Percentiles rank a stretch among this genome's conserved stretches.
Evolutionary conservation across 306 rosid species (phyloP).

Genomic region (Rubus parviflorus): DNA sequence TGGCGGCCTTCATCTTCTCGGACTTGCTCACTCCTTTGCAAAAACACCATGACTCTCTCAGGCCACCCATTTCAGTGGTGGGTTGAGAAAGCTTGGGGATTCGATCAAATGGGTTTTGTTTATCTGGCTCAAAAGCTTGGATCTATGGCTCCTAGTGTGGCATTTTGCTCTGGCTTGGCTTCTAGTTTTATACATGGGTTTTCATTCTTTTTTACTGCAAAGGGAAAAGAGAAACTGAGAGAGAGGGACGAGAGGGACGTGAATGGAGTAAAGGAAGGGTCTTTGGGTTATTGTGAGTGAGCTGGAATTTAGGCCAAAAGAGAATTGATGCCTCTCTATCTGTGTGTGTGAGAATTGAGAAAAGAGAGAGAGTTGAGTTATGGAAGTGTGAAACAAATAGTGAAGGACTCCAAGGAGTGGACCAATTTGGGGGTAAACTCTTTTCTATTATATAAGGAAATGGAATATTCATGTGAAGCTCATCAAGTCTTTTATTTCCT

Average conservation of each 20-base stretch:
- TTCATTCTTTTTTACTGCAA: slow-evolving; percentile 10
- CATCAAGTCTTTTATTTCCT: neutral
- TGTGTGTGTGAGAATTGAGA: neutral
- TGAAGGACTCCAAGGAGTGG: neutral
- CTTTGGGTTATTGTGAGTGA: neutral
- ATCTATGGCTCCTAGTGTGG: slow-evolving; percentile 32
- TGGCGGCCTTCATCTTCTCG: slow-evolving; percentile 75
- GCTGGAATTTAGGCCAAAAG: slow-evolving; percentile 26
- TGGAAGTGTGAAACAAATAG: neutral
- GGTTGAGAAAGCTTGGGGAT: neutral
- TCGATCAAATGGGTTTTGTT: neutral
- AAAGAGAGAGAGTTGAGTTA: neutral
- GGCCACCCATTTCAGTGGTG: slow-evolving; percentile 77
- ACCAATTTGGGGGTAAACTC: neutral
- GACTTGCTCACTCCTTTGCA: slow-evolving; percentile 93
- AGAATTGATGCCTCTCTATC: neutral
- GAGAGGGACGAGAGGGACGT: slow-evolving; percentile 45
- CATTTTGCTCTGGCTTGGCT: slow-evolving; percentile 5
- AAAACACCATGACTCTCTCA: slow-evolving; percentile 91
- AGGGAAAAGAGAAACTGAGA: neutral
- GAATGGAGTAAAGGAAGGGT: slow-evolving; percentile 43
- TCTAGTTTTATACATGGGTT: slow-evolving; percentile 17
- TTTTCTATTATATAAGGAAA: neutral
- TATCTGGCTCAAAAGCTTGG: slow-evolving; percentile 17
- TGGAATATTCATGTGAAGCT: slow-evolving; percentile 25